Base-by-base conservation (phyloP, 2,329 filamentous ascomycete genomes). In the Alternaria sp. region DNA sequence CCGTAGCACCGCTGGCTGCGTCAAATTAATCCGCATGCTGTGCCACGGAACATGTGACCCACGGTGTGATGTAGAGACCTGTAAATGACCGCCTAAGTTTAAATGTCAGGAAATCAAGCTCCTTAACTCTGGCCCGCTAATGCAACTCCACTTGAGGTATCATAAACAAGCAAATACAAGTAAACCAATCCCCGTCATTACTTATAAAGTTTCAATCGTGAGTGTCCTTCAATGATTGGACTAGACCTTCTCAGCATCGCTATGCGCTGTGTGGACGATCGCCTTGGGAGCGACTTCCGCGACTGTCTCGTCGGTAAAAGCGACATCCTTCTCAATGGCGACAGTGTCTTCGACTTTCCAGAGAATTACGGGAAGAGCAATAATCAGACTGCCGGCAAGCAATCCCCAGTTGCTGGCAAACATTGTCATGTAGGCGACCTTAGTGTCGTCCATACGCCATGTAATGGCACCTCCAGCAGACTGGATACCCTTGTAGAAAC, bases 401-500 rank as follows among this genome's bases (percentile, higher is more conserved):
- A 96, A 83, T 54, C 83, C 92, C 93, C 93, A 97, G 81, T 88
- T 89, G 43, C 84, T 84, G 6, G 84, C 91, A 70, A 96, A 94
- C 70, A 93, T 87, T 67, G 84, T 86, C 82, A 90, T 88, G 80
- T 87, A 96, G 0, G 89, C 81, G 32, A 86, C 85, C 41, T 71
- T 70, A 28, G 68, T 65, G 36, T 86, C 81, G 73, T 95, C 92
- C 55, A 95, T 78, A 27, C 88, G 86, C 88, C 87, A 92, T 72
- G 87, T 91, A 70, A 94, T 86, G 60, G 91, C 93, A 3, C 90
- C 89, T 70, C 92, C 93, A 18, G 92, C 92, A n/a, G 92, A 94
- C 79, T 97, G 93, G 66, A 97, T 91, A 52, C 90, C 90, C 82
- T 95, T 95, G 86, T 95, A 95, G 83, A 92, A 94, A 64, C 92